Evolutionary conservation across 768 basidiomycete species (phyloP).

Genomic region (Panellus pusillus): DNA sequence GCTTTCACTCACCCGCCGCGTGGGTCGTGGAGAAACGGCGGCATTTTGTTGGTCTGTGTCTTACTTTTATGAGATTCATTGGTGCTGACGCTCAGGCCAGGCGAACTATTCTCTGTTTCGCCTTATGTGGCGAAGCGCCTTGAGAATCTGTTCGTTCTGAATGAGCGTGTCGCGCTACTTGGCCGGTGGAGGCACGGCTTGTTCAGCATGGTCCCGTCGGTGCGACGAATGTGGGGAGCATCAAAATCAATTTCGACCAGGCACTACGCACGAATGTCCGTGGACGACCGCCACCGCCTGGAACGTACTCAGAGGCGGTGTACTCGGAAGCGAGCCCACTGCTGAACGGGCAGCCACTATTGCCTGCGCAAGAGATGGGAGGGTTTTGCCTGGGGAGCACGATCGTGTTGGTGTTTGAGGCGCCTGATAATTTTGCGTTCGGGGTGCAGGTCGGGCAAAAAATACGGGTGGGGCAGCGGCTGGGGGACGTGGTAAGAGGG

Average conservation of each 20-base stretch:
- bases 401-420: constrained; percentile 96
- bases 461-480: constrained; percentile 80
- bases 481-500: constrained; percentile 56
- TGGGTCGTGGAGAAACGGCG: constrained; percentile 97
- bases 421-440: constrained; percentile 82
- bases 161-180: constrained; percentile 93
- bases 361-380: constrained; percentile 92
- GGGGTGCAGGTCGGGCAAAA: constrained; percentile 74
- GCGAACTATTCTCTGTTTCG: constrained; percentile 94
- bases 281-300: constrained; percentile 67
- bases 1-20: constrained; percentile 92
- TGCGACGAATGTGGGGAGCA: constrained; percentile 96
- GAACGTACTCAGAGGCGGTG: constrained; percentile 89
- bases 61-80: background rate
- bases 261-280: constrained; percentile 89
- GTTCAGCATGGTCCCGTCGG: constrained; percentile 97
- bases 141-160: constrained; percentile 93
- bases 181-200: constrained; percentile 96
- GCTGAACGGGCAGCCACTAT: constrained; percentile 84
- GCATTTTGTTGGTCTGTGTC: constrained; percentile 83
- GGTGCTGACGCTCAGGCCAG: constrained; percentile 34
- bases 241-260: constrained; percentile 93
- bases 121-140: constrained; percentile 93
- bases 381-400: constrained; percentile 96
- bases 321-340: constrained; percentile 84